A percentile compares a stretch with the other conserved stretches of the same genome.
These are phyloP conservation scores for Apodospora peruviana DNA, from an alignment of 495 filamentous ascomycete species.

Conservation along the genomic window DNA sequence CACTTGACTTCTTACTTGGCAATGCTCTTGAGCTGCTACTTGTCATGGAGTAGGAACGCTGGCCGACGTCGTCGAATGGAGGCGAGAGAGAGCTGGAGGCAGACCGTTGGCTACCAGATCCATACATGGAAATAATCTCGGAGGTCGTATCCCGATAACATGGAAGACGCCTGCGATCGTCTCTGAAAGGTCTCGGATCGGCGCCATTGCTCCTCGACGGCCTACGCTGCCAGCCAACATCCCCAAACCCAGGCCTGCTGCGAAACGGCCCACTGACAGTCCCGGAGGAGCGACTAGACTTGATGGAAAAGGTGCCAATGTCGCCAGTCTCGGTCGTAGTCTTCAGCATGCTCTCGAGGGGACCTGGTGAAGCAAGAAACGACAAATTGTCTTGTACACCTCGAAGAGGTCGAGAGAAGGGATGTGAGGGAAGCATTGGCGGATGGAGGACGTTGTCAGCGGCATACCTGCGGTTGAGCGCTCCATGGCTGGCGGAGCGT, in stretches of 20 bases:
- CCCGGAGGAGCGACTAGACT: slow-evolving; percentile 39
- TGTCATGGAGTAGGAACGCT: slow-evolving; percentile 56
- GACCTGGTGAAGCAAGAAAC: slow-evolving; percentile 37
- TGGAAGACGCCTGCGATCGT: slow-evolving; percentile 30
- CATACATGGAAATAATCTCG: slow-evolving; percentile 45
- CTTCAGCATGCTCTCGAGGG: slow-evolving; percentile 59
- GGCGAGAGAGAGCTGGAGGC: slow-evolving; percentile 30
- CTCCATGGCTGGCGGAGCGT: slow-evolving; percentile 39
- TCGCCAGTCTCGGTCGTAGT: slow-evolving; percentile 66
- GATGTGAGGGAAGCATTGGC: slow-evolving; percentile 10
- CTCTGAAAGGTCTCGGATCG: slow-evolving; percentile 6
- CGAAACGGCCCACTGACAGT: slow-evolving; percentile 13
- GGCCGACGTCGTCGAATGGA: slow-evolving; percentile 33
- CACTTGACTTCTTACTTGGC: slow-evolving; percentile 48
- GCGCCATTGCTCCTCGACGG: background rate
- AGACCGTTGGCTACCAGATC: slow-evolving; percentile 39
- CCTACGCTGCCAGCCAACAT: background rate
- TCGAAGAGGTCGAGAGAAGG: slow-evolving; percentile 25
- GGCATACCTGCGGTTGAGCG: slow-evolving; percentile 29
- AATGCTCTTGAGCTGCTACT: slow-evolving; percentile 45
- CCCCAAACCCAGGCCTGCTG: slow-evolving; percentile 2
- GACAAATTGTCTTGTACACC: slow-evolving; percentile 31
- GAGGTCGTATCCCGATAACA: slow-evolving; percentile 39
- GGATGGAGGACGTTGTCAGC: slow-evolving; percentile 13
- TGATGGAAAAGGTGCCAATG: slow-evolving; percentile 56